phyloP scores from a whole-genome alignment of 495 filamentous ascomycete species.

The Hypoxylon fragiforme region DNA sequence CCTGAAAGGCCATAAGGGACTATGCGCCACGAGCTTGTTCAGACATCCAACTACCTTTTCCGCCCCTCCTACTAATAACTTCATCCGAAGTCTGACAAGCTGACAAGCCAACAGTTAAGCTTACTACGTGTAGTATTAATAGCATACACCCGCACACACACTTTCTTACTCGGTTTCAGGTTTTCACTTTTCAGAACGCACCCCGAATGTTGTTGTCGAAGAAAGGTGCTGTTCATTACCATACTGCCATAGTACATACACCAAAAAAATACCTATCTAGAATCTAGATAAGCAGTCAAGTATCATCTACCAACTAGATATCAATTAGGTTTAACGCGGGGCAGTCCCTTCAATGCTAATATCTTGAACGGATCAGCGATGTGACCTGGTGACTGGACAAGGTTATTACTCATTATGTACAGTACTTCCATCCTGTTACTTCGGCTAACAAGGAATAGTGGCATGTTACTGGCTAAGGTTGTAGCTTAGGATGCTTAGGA shows the following conservation, averaged over 20 bases:
- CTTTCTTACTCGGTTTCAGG: neutral
- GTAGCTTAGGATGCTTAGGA: constrained; percentile 19
- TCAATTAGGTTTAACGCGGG: constrained; percentile 32
- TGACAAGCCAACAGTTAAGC: no score
- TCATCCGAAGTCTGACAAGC: neutral
- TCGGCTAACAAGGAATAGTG: constrained; percentile 19
- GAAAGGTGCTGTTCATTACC: neutral
- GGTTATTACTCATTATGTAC: constrained; percentile 21
- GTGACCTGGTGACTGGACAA: constrained; percentile 16
- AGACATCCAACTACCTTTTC: constrained; percentile 15
- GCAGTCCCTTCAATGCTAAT: constrained; percentile 28
- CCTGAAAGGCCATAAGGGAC: neutral
- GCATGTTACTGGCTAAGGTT: constrained; percentile 22
- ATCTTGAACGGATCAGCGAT: constrained; percentile 30
- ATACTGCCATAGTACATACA: no score
- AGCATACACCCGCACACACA: no score
- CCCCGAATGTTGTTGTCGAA: neutral
- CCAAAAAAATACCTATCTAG: no score
- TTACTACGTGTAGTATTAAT: no score
- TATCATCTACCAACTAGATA: no score
- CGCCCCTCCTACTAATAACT: neutral
- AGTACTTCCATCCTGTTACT: constrained; percentile 19
- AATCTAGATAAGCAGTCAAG: no score
- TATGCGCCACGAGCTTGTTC: constrained; percentile 27
- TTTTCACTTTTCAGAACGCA: neutral